Percentiles rank a stretch among this genome's conserved stretches.
Evolutionary conservation across 2,329 filamentous ascomycete genomes (phyloP).

Genomic region (Ophiostoma triangulosporum): DNA sequence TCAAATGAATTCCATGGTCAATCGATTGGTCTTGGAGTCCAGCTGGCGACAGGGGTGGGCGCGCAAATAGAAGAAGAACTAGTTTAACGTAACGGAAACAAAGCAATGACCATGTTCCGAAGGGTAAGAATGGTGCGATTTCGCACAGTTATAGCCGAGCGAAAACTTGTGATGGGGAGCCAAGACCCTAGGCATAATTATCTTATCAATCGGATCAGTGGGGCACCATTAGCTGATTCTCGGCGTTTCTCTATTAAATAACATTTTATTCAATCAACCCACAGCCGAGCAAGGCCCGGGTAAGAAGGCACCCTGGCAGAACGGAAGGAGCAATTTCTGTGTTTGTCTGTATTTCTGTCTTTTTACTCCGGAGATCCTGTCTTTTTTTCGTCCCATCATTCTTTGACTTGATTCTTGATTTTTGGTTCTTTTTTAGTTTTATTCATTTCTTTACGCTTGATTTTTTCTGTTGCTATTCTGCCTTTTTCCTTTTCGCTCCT

Average conservation of each 20-base stretch:
- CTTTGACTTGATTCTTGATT: not conserved
- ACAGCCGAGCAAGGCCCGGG: too few relatives aligned
- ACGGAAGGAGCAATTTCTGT: too few relatives aligned
- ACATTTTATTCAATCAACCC: not conserved
- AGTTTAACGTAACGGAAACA: not conserved
- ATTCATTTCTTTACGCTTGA: not conserved
- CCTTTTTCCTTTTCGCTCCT: not conserved
- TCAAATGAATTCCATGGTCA: conserved; percentile 9
- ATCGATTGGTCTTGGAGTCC: conserved; percentile 2
- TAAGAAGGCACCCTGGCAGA: too few relatives aligned
- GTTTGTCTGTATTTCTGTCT: too few relatives aligned
- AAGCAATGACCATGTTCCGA: conserved; percentile 4
- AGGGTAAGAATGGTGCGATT: conserved; percentile 11
- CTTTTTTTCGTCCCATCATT: not conserved
- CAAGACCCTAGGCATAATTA: conserved; percentile 12
- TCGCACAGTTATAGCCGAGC: not conserved
- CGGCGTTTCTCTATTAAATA: not conserved
- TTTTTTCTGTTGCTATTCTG: not conserved
- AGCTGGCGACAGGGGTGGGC: not conserved
- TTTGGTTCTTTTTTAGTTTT: not conserved
- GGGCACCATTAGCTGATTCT: not conserved
- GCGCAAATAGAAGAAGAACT: not conserved
- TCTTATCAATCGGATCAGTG: conserved; percentile 20
- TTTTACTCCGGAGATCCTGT: too few relatives aligned
- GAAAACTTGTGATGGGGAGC: not conserved